Evolutionary conservation across 148 eudicot genomes (phyloP), one percentile per base, ranked within the genome.

Genomic region (Rhododendron griersonianum): DNA sequence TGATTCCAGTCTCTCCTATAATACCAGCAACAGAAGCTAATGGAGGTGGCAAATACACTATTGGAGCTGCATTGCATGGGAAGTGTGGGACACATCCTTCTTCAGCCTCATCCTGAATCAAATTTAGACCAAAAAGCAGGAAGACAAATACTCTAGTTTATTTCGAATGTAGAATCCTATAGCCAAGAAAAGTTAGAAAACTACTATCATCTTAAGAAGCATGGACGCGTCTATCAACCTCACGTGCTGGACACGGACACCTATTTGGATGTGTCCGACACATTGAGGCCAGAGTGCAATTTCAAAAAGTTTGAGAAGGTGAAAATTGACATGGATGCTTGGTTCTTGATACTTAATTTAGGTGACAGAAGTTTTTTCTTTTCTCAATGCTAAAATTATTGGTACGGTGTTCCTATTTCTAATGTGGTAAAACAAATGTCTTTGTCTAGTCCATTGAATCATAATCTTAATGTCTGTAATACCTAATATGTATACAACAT

Each of bases 51-150:
- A 87, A 78, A 86, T 97, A 97, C 51, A 83, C 65, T 47, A 88
- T 90, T 63, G 94, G 87, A 78, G 95, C 90, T 85, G 98, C 96
- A 33, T 84, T 82, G 88, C 95, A 94, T 50, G 99, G 98, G 82
- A 87, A 85, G 57, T 77, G 87, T 19, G 80, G 78, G 33, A 93
- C 67, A 23, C 59, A 86, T 84, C 86, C 93, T 84, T 90, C 94
- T 37, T 47, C 93, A 23, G 87, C 89, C 63, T 88, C 94, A 50
- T 92, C 92, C 99, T 95, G 90, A 73, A 87, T 19, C 35, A 82
- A 37, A 41, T 11, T 63, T 57, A 57, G n/a, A 77, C 37, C n/a
- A 25, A 15, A 9, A 11, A 30, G 2, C n/a, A 61, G 50, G 23
- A 75, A 82, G 75, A 33, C 33, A 41, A 25, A 11, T 69, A 30